Evolutionary conservation across 768 basidiomycete genomes (phyloP).

Genomic region (Daedaleopsis nitida): DNA sequence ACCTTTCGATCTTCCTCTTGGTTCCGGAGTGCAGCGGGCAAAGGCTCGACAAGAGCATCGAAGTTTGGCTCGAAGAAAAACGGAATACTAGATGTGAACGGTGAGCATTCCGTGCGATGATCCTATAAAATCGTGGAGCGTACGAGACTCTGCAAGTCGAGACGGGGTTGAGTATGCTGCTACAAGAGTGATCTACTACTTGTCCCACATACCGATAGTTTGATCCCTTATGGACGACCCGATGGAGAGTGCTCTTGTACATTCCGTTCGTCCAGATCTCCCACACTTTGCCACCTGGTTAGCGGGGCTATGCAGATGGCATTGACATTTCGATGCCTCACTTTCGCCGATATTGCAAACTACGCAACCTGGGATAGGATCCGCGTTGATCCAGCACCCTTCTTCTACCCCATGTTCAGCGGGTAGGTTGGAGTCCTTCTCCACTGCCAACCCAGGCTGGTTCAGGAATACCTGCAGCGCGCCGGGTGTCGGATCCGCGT

Average conservation of each 20-base stretch:
- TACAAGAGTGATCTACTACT: neutral
- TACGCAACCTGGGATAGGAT: constrained; percentile 80
- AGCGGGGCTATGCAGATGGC: neutral
- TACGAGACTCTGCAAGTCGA: constrained; percentile 66
- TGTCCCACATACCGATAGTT: constrained; percentile 55
- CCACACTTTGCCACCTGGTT: constrained; percentile 62
- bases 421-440: constrained; percentile 30
- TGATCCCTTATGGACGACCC: constrained; percentile 75
- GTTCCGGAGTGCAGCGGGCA: constrained; percentile 58
- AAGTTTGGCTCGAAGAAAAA: constrained; percentile 97
- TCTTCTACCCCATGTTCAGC: constrained; percentile 57
- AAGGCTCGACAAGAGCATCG: constrained; percentile 64
- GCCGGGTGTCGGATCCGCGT: constrained; percentile 75
- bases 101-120: neutral
- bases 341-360: constrained; percentile 95
- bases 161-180: neutral
- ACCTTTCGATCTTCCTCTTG: constrained; percentile 31
- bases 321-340: constrained; percentile 37
- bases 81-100: constrained; percentile 58
- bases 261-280: constrained; percentile 88
- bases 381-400: constrained; percentile 78
- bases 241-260: constrained; percentile 87
- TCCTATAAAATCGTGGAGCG: constrained; percentile 26
- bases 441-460: constrained; percentile 36
- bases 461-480: constrained; percentile 82